These are phyloP conservation scores for Ophiostoma fasciatum DNA, from an alignment of 2,329 filamentous ascomycete genomes.

Conservation along the genomic window DNA sequence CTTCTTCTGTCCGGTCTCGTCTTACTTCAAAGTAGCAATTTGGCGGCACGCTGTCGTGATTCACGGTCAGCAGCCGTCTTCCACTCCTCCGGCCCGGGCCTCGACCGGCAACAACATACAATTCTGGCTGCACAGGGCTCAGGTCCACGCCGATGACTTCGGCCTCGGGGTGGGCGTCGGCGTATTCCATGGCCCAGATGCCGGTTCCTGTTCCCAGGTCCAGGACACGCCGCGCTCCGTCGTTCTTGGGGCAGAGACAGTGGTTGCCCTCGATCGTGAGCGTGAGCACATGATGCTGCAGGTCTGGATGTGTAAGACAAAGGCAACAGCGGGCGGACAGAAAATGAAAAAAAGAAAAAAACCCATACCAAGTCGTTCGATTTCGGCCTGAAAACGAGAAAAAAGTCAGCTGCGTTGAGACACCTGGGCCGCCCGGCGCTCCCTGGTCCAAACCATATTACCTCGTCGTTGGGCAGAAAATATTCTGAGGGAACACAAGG, in stretches of 20 bases:
- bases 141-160: slow-evolving; percentile 14
- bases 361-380: slow-evolving; percentile 13
- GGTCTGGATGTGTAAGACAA: slow-evolving; percentile 5
- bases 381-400: slow-evolving; percentile 6
- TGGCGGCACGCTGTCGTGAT: slow-evolving; percentile 3
- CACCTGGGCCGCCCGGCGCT: too few species aligned
- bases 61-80: background rate
- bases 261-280: slow-evolving; percentile 11
- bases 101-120: slow-evolving; percentile 11
- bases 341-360: background rate
- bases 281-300: slow-evolving; percentile 11
- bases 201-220: slow-evolving; percentile 14
- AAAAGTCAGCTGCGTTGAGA: too few species aligned
- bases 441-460: too few species aligned
- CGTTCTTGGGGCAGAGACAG: slow-evolving; percentile 12
- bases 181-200: slow-evolving; percentile 15
- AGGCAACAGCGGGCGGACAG: background rate
- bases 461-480: slow-evolving; percentile 13
- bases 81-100: too few species aligned
- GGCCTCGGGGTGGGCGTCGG: slow-evolving; percentile 12
- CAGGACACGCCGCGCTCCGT: slow-evolving; percentile 10
- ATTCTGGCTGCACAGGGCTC: slow-evolving; percentile 13
- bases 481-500: slow-evolving; percentile 9
- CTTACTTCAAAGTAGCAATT: slow-evolving; percentile 11
- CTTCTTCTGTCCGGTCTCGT: too few species aligned